Evolutionary conservation across 768 basidiomycete species (phyloP), one percentile per base, ranked within the genome.

Genomic region (Kockovaella imperatae): DNA sequence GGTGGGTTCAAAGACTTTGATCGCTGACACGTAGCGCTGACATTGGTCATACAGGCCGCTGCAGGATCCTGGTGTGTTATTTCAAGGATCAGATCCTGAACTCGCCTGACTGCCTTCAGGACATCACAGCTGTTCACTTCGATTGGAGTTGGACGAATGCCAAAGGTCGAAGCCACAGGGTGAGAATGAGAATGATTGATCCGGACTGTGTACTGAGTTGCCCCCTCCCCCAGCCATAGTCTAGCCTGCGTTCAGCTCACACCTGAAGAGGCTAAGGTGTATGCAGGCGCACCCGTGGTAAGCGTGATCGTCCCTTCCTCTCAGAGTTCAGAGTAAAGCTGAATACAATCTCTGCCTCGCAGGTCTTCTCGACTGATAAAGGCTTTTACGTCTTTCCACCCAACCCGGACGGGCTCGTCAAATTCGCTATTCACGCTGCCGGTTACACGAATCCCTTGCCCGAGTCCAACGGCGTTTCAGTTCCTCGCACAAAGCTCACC

Each of bases 361-460:
- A 89, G 25, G 74, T 86, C 29, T 65, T 91, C 51, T 79, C 90
- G 68, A 83, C 84, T 45, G 70, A 74, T 11, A 74, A 81, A 32
- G 86, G 83, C 3, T 85, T 85, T 64, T 93, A 93, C 71, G 66
- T 82, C 28, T 87, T 93, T 69, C 90, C 71, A 29, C 71, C 73
- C 4, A 69, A 68, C 30, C 59, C 64, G 5, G 54, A 71, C 4
- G 64, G 70, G 11, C 47, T 87, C 41, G 67, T 97, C 44, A 97
- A 96, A 69, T 57, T 85, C 57, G 86, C 80, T 2, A 78, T 84
- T 31, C 88, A 95, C 69, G 72, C 75, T 32, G 77, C 79, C 15
- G 93, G 93, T 4, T 82, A 82, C 65, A 54, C 71, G 21, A 69
- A 84, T 50, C 66, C 57, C n/a, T 54, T 31, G 8, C 26, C 39